phyloP scores from a whole-genome alignment of 768 basidiomycete species.

The Daedaleopsis sinensis region DNA sequence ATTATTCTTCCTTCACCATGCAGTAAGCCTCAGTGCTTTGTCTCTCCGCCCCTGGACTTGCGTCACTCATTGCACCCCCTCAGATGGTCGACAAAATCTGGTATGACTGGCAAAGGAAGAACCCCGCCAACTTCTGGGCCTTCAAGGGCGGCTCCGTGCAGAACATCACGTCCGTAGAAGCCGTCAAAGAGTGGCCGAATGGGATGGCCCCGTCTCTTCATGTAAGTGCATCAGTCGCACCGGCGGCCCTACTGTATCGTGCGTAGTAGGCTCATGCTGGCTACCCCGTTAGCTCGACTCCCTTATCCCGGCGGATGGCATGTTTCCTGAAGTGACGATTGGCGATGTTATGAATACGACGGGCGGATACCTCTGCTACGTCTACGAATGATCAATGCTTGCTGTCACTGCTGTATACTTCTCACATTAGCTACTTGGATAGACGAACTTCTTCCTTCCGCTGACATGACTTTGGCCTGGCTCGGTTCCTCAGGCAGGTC shows the following conservation, averaged over 20 bases:
- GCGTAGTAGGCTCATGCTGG: not conserved
- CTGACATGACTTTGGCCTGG: no score
- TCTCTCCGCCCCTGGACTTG: not conserved
- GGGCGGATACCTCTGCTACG: slow-evolving; percentile 37
- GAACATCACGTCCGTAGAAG: slow-evolving; percentile 23
- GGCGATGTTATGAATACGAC: slow-evolving; percentile 36
- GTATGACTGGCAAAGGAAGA: slow-evolving; percentile 38
- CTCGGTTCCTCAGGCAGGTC: no score
- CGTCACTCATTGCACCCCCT: not conserved
- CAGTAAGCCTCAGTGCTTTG: slow-evolving; percentile 25
- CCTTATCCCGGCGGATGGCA: slow-evolving; percentile 31
- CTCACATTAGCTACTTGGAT: no score
- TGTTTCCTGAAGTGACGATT: slow-evolving; percentile 29
- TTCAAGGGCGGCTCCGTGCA: slow-evolving; percentile 38
- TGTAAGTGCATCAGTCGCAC: slow-evolving; percentile 17
- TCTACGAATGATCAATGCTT: slow-evolving; percentile 32
- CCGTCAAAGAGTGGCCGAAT: slow-evolving; percentile 29
- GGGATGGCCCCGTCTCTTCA: slow-evolving; percentile 29
- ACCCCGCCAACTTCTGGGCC: slow-evolving; percentile 28
- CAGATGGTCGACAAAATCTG: slow-evolving; percentile 33
- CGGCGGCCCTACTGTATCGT: not conserved
- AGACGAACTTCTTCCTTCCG: no score
- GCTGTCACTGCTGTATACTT: no score
- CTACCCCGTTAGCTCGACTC: slow-evolving; percentile 28
- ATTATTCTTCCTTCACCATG: slow-evolving; percentile 40